phyloP scores from a whole-genome alignment of 2,329 filamentous ascomycete genomes.

The Monilinia fructicola region DNA sequence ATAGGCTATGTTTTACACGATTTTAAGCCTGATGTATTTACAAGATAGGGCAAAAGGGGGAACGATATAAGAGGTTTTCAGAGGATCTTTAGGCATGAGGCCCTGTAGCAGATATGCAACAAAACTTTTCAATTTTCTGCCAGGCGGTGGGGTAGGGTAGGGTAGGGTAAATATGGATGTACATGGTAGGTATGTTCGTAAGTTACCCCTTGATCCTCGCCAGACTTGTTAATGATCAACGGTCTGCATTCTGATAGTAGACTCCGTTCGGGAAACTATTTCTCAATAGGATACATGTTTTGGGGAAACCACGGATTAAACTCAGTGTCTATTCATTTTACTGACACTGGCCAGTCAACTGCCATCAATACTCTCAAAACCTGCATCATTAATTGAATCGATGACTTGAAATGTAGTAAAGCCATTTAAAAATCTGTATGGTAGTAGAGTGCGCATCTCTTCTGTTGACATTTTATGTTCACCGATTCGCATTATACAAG shows the following conservation, averaged over 20 bases:
- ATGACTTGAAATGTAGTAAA: background rate
- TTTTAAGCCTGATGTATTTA: too few relatives aligned
- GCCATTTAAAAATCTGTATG: background rate
- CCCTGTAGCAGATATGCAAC: slow-evolving; percentile 17
- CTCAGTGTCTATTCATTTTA: background rate
- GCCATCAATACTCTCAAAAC: background rate
- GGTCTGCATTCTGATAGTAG: too few relatives aligned
- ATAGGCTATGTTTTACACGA: too few relatives aligned
- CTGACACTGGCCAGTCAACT: background rate
- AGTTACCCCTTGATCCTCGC: background rate
- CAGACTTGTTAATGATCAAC: too few relatives aligned
- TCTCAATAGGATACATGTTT: background rate
- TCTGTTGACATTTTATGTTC: background rate
- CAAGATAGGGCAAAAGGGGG: too few relatives aligned
- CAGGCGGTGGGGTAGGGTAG: slow-evolving; percentile 13
- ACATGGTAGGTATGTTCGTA: background rate
- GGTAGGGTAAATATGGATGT: background rate
- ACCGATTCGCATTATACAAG: background rate
- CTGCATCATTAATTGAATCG: background rate
- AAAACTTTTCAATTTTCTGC: slow-evolving; percentile 5
- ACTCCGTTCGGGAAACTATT: too few relatives aligned
- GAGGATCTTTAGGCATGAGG: background rate
- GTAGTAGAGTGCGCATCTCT: background rate
- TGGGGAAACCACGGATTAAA: background rate
- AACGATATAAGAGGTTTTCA: background rate